Evolutionary conservation across 1,139 yeast genomes (phyloP).

Genomic region (Ogataea hybrid): DNA sequence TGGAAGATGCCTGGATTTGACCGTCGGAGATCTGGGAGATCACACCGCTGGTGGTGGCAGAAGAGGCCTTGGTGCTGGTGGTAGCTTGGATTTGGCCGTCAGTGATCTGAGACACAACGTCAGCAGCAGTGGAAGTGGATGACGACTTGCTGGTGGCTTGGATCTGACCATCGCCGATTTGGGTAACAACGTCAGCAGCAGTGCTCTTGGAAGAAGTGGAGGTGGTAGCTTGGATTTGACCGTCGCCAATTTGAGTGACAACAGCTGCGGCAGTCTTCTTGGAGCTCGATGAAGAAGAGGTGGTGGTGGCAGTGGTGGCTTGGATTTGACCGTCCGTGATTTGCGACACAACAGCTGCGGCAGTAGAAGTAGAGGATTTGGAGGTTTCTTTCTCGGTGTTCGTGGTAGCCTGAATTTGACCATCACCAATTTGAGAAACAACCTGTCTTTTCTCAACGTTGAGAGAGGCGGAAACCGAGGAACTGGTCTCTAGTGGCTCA

Average conservation of each 20-base stretch:
- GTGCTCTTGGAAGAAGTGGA: conserved; percentile 30
- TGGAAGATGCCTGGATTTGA: conserved; percentile 40
- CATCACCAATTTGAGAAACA: conserved; percentile 33
- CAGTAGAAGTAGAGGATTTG: conserved; percentile 31
- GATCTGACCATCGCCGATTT: conserved; percentile 37
- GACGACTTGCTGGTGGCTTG: conserved; percentile 37
- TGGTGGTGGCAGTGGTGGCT: conserved; percentile 29
- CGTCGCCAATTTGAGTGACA: conserved; percentile 42
- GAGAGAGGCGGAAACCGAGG: conserved; percentile 32
- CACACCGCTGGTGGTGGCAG: conserved; percentile 31
- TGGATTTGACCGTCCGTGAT: conserved; percentile 45
- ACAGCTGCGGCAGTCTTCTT: conserved; percentile 32
- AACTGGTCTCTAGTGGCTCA: conserved; percentile 42
- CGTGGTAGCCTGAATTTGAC: conserved; percentile 43
- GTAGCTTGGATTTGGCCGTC: conserved; percentile 42
- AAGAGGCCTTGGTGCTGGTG: conserved; percentile 39
- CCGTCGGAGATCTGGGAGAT: conserved; percentile 44
- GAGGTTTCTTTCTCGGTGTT: conserved; percentile 32
- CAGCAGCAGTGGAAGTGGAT: conserved; percentile 31
- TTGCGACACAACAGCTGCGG: conserved; percentile 39
- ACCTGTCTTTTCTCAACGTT: conserved; percentile 28
- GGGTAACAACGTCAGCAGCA: conserved; percentile 9
- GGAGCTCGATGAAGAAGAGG: conserved; percentile 31
- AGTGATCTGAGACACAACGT: conserved; percentile 36
- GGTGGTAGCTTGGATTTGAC: conserved; percentile 38